Conservation (phyloP, 495 filamentous ascomycete species). For the Hypoxylon subgilvum region DNA sequence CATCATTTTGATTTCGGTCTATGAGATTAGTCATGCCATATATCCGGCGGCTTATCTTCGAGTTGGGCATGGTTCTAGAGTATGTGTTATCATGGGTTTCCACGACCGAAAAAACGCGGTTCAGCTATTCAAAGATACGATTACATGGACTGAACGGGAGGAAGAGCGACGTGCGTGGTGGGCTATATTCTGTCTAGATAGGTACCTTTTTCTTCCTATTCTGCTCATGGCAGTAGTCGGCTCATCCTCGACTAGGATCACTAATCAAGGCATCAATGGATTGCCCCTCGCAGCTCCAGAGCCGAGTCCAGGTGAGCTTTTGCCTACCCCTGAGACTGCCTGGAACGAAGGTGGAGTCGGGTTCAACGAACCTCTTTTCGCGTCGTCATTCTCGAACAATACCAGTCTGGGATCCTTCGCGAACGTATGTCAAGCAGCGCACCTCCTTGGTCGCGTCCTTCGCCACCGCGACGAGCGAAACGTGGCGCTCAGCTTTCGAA, state of each 20-base stretch:
- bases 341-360: conserved; percentile 33
- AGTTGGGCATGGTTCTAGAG: conserved; percentile 48
- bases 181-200: conserved; percentile 35
- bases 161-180: conserved; percentile 35
- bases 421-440: conserved; percentile 51
- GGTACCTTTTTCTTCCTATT: conserved; percentile 3
- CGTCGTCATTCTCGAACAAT: conserved; percentile 29
- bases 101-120: conserved; percentile 42
- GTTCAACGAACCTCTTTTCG: conserved; percentile 33
- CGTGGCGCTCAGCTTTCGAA: conserved; percentile 9
- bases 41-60: conserved; percentile 54
- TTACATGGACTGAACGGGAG: conserved; percentile 29
- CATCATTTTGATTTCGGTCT: conserved; percentile 47
- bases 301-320: conserved; percentile 29
- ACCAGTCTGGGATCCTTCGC: conserved; percentile 43
- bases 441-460: conserved; percentile 50
- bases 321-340: conserved; percentile 19
- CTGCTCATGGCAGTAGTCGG: background rate
- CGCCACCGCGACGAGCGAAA: conserved; percentile 34
- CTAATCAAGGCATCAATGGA: conserved; percentile 22
- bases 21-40: conserved; percentile 54
- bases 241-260: conserved; percentile 8
- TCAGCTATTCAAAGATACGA: conserved; percentile 36
- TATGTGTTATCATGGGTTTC: conserved; percentile 54
- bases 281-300: conserved; percentile 26